These are phyloP conservation scores for Coelastrella sp. DNA, from an alignment of 139 green algal species.

Conservation along the genomic window DNA sequence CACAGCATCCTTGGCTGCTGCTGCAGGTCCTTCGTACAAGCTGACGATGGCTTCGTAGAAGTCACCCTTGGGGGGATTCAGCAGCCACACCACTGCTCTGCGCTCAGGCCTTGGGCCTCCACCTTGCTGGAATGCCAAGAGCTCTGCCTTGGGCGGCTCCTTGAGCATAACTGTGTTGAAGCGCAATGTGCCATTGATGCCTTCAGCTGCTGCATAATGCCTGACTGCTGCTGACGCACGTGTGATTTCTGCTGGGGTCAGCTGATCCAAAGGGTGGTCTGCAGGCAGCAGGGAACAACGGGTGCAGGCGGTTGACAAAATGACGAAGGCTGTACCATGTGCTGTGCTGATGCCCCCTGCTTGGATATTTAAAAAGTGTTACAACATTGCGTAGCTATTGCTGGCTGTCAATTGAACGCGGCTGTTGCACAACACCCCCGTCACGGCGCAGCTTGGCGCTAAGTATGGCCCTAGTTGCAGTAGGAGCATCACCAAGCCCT, in stretches of 20 bases:
- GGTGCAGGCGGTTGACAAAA: not conserved
- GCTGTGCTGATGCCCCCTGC: too few species aligned
- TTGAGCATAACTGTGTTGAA: constrained; percentile 59
- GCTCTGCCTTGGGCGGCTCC: constrained; percentile 51
- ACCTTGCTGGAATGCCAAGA: constrained; percentile 62
- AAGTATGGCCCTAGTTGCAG: not conserved
- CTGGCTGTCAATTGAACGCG: too few species aligned
- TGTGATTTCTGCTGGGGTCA: constrained; percentile 48
- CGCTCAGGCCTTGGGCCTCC: constrained; percentile 45
- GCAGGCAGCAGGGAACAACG: not conserved
- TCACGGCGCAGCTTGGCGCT: not conserved
- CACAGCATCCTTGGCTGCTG: constrained; percentile 32
- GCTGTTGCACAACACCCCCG: not conserved
- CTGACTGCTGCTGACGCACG: constrained; percentile 42
- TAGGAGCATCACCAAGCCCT: not conserved
- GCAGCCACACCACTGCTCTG: constrained; percentile 50
- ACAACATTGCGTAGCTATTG: too few species aligned
- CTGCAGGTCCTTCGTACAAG: constrained; percentile 33
- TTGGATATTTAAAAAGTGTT: too few species aligned
- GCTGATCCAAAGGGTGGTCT: constrained; percentile 59
- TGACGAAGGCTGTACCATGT: too few species aligned
- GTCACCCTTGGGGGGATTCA: constrained; percentile 46
- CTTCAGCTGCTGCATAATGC: constrained; percentile 11
- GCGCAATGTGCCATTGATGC: constrained; percentile 34
- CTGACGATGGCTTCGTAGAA: constrained; percentile 66